A percentile compares a stretch with the other conserved stretches of the same genome.
These are phyloP conservation scores for Tilletiopsis washingtonensis DNA, from an alignment of 1,284 basidiomycete species.

Conservation along the genomic window DNA sequence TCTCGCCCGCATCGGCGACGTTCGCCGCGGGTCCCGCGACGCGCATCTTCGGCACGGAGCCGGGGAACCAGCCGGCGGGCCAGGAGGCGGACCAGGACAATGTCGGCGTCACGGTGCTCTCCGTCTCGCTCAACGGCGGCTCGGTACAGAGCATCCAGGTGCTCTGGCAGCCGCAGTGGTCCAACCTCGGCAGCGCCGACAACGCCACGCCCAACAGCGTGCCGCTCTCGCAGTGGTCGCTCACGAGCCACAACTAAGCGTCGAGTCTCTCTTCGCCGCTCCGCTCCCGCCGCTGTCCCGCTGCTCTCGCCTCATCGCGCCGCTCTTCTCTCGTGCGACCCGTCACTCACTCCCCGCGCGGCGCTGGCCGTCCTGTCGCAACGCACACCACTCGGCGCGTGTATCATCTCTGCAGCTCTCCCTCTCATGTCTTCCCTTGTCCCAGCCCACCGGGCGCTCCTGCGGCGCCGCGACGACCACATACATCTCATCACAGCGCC, in stretches of 20 bases:
- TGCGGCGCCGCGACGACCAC: too few relatives aligned
- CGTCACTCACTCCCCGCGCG: too few relatives aligned
- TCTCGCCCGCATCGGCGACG: slow-evolving; percentile 49
- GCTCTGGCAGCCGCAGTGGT: slow-evolving; percentile 46
- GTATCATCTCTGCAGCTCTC: too few relatives aligned
- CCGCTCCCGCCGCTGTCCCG: too few relatives aligned
- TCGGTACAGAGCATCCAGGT: slow-evolving; percentile 52
- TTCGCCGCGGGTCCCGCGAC: slow-evolving; percentile 51
- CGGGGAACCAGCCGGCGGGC: slow-evolving; percentile 56
- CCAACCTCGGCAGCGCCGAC: slow-evolving; percentile 24
- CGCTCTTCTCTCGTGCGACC: too few relatives aligned
- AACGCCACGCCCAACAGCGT: slow-evolving; percentile 32
- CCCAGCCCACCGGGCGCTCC: too few relatives aligned
- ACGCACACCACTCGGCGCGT: too few relatives aligned
- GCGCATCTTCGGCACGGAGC: slow-evolving; percentile 62
- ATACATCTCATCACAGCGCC: too few relatives aligned
- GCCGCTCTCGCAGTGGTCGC: slow-evolving; percentile 32
- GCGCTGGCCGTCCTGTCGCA: too few relatives aligned
- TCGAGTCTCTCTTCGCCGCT: not conserved
- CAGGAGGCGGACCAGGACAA: slow-evolving; percentile 63
- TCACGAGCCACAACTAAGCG: slow-evolving; percentile 35
- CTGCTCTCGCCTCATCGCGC: too few relatives aligned
- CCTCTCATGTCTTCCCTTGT: too few relatives aligned
- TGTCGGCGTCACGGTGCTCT: slow-evolving; percentile 68
- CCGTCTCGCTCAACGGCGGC: slow-evolving; percentile 56